Conservation (phyloP, 257 asterid species). For the Lithospermum erythrorhizon region DNA sequence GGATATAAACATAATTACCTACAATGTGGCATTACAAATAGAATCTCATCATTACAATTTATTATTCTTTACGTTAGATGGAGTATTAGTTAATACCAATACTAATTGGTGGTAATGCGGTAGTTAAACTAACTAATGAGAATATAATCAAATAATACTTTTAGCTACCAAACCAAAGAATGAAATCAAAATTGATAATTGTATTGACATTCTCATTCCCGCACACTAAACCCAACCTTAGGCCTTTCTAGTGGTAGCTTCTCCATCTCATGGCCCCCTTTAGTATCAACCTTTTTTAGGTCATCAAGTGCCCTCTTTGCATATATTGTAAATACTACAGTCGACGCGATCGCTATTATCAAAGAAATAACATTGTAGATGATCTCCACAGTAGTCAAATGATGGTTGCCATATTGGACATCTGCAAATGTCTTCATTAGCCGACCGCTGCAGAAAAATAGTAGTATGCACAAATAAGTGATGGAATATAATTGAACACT, state of each 20-base stretch:
- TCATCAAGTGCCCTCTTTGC: constrained; percentile 52
- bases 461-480: constrained; percentile 7
- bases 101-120: no score
- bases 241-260: constrained; percentile 50
- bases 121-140: no score
- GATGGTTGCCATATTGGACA: constrained; percentile 63
- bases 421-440: constrained; percentile 75
- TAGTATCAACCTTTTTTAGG: constrained; percentile 32
- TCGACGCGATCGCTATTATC: constrained; percentile 47
- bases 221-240: constrained; percentile 3
- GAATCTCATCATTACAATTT: no score
- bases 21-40: no score
- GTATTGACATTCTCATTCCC: no score
- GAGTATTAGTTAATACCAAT: no score
- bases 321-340: constrained; percentile 57
- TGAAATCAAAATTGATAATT: no score
- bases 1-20: no score
- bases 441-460: constrained; percentile 57
- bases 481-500: neutral
- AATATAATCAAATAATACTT: no score
- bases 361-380: constrained; percentile 65
- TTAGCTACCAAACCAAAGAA: no score
- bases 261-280: constrained; percentile 39
- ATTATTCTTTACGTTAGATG: no score
- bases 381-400: constrained; percentile 60